Conservation (phyloP, 768 basidiomycete genomes). For the Leccinum arenicola region DNA sequence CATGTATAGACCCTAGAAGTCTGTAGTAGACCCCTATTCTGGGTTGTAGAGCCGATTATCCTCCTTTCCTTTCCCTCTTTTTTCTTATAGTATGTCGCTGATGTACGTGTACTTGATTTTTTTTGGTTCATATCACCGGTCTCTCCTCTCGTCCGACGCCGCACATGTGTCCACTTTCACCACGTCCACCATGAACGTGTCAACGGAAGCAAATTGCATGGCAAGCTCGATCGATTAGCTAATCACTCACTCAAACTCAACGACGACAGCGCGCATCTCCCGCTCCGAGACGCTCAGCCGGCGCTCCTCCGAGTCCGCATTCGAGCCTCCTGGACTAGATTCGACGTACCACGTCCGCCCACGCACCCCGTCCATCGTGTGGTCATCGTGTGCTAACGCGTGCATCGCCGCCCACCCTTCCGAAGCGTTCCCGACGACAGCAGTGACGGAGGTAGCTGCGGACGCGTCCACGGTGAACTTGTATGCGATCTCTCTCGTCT, state of each 20-base stretch:
- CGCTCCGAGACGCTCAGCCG: not conserved
- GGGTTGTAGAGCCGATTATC: not conserved
- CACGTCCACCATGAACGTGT: too few relatives aligned
- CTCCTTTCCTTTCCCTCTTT: not conserved
- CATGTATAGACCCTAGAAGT: not conserved
- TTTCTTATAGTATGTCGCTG: not conserved
- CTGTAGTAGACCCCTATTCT: not conserved
- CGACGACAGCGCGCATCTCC: slow-evolving; percentile 9
- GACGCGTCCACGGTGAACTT: slow-evolving; percentile 21
- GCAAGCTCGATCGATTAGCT: not conserved
- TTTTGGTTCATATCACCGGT: not conserved
- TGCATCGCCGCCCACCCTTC: slow-evolving; percentile 6
- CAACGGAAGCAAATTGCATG: not conserved
- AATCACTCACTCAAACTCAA: slow-evolving; percentile 11
- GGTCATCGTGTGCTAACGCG: not conserved
- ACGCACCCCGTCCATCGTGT: slow-evolving; percentile 9
- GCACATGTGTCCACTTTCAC: not conserved
- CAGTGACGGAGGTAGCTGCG: not conserved
- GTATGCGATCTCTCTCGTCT: not conserved
- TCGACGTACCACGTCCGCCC: slow-evolving; percentile 15
- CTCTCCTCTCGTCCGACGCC: not conserved
- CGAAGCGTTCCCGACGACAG: slow-evolving; percentile 13
- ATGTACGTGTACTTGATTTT: not conserved
- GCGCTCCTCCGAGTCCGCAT: not conserved
- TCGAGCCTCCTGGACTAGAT: not conserved